Evolutionary conservation across 371 early-diverging fungal genomes (phyloP).

Genomic region (Capillidium rhysosporum): DNA sequence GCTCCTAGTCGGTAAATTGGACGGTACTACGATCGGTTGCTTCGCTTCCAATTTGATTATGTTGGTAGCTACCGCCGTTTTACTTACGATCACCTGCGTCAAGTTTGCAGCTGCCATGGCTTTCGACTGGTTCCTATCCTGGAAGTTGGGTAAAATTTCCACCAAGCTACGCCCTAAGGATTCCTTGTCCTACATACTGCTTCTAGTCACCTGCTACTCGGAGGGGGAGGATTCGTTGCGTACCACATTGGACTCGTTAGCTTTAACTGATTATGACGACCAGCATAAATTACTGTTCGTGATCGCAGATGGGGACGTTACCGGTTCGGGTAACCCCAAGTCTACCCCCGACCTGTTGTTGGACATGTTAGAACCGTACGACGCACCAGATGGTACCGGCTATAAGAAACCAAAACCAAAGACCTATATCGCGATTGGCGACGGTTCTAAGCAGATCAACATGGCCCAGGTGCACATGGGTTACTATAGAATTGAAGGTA

Average conservation of each 20-base stretch:
- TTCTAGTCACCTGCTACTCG: slow-evolving; percentile 65
- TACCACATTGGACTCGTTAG: slow-evolving; percentile 77
- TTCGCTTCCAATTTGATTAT: slow-evolving; percentile 26
- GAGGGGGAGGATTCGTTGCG: slow-evolving; percentile 72
- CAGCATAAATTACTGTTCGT: slow-evolving; percentile 71
- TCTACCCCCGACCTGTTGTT: slow-evolving; percentile 54
- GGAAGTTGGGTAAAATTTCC: slow-evolving; percentile 29
- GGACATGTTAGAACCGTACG: slow-evolving; percentile 40
- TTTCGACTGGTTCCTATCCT: slow-evolving; percentile 51
- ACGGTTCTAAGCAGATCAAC: slow-evolving; percentile 67
- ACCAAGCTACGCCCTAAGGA: slow-evolving; percentile 7
- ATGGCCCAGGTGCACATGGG: slow-evolving; percentile 89
- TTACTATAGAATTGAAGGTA: slow-evolving; percentile 39
- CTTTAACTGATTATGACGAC: slow-evolving; percentile 62
- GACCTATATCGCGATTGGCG: slow-evolving; percentile 69
- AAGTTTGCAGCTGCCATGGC: slow-evolving; percentile 56
- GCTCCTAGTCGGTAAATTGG: slow-evolving; percentile 40
- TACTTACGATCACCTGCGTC: slow-evolving; percentile 30
- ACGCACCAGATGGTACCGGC: slow-evolving; percentile 19
- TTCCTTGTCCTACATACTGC: slow-evolving; percentile 10
- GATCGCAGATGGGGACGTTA: slow-evolving; percentile 74
- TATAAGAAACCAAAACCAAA: slow-evolving; percentile 26
- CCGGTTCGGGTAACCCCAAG: slow-evolving; percentile 50
- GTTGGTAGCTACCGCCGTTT: slow-evolving; percentile 20
- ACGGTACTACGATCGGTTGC: slow-evolving; percentile 47